Evolutionary conservation across 345 rosid genomes (phyloP), one percentile per base, ranked within the genome.

Genomic region (Hypericum perforatum): DNA sequence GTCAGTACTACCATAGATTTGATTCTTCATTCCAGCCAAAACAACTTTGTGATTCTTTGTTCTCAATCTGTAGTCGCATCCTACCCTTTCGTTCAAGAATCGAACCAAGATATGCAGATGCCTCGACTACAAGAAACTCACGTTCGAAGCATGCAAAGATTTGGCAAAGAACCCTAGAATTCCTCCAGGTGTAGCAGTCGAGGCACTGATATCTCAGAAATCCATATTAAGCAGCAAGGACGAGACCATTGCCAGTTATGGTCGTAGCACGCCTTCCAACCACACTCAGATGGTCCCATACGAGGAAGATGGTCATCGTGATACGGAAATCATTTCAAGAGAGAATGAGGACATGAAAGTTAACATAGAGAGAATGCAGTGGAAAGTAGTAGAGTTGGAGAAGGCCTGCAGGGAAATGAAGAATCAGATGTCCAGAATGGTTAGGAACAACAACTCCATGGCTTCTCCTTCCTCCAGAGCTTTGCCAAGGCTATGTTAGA

Each of bases 111-210:
- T 87, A 39, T 87, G 89, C 60, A 50, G 75, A 54, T 87, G 96
- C 63, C 73, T 87, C 0, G 78, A 79, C 67, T 84, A 73, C 67
- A 62, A 71, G 74, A 87, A 84, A 63, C 75, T 87, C n/a, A 77
- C 79, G 54, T 44, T 87, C 9, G 92, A 75, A 66, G 74, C 80
- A 22, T 78, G 92, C 49, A 87, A 84, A 65, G 81, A 87, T 41
- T 77, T 87, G 15, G 89, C 89, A 2, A 87, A 78, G 72, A 87
- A 81, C 48, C 96, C 89, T 0, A 84, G 77, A 65, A 81, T 84
- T 61, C 85, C 96, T n/a, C 96, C 96, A 45, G 72, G 63, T 47
- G 47, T 76, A 13, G 65, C 96, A 10, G 71, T 87, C 37, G 65
- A 81, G 57, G 92, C 96, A 58, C 86, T 87, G 44, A 76, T 61